These are phyloP conservation scores for Aspergillus sp. DNA, from an alignment of 2,329 filamentous ascomycete species.

Conservation along the genomic window DNA sequence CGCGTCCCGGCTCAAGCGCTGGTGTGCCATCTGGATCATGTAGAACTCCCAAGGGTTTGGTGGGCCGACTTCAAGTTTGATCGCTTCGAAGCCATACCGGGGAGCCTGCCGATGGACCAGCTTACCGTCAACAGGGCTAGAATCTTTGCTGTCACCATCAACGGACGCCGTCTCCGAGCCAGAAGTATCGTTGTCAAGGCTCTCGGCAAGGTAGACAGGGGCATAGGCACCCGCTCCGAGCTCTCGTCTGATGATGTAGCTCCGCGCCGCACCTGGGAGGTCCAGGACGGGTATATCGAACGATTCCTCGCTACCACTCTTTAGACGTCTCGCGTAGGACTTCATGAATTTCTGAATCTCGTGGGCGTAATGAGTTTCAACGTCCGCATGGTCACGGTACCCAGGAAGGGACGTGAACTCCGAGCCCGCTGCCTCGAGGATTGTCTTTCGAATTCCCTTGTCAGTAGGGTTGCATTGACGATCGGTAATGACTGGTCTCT, in stretches of 20 bases:
- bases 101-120: slow-evolving; percentile 20
- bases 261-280: slow-evolving; percentile 63
- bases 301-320: slow-evolving; percentile 57
- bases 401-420: slow-evolving; percentile 72
- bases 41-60: slow-evolving; percentile 94
- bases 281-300: slow-evolving; percentile 63
- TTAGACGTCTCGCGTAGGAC: slow-evolving; percentile 53
- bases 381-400: slow-evolving; percentile 70
- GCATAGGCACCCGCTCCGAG: slow-evolving; percentile 93
- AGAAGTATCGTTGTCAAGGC: slow-evolving; percentile 53
- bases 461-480: slow-evolving; percentile 86
- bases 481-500: slow-evolving; percentile 74
- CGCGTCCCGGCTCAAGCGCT: slow-evolving; percentile 63
- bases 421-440: slow-evolving; percentile 72
- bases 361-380: slow-evolving; percentile 63
- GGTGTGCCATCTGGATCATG: slow-evolving; percentile 81
- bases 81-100: slow-evolving; percentile 69
- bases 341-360: slow-evolving; percentile 85
- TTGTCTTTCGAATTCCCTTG: slow-evolving; percentile 68
- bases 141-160: slow-evolving; percentile 53
- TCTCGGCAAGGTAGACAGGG: slow-evolving; percentile 87
- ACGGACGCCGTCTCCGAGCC: slow-evolving; percentile 33
- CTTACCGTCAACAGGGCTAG: slow-evolving; percentile 49
- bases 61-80: slow-evolving; percentile 86
- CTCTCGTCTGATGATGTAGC: slow-evolving; percentile 78